A percentile compares a stretch with the other conserved stretches of the same genome.
Conservation (phyloP, 371 early-diverging fungal genomes). For the Blakeslea trispora region DNA sequence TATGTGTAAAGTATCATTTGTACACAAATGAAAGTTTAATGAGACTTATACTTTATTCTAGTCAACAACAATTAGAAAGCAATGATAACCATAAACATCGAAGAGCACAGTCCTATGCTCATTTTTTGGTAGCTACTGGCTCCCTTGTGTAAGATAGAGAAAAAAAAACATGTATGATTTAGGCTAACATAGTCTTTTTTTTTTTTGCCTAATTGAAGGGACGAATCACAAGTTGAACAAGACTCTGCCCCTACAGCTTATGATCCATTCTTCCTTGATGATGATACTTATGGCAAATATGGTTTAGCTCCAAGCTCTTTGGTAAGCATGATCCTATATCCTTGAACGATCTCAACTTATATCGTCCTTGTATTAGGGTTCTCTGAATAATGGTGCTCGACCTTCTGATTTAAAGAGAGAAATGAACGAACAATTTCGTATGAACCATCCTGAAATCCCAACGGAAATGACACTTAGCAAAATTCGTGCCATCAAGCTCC, state of each 20-base stretch:
- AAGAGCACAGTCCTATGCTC: conserved; percentile 47
- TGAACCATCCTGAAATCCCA: conserved; percentile 71
- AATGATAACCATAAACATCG: conserved; percentile 39
- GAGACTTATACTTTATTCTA: conserved; percentile 4
- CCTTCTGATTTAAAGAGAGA: conserved; percentile 65
- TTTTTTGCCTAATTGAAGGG: not conserved
- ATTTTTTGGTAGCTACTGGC: conserved; percentile 40
- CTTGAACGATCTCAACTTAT: not conserved
- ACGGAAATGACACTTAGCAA: conserved; percentile 75
- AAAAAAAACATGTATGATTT: too few relatives aligned
- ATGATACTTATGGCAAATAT: conserved; percentile 50
- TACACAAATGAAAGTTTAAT: not conserved
- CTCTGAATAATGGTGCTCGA: conserved; percentile 17
- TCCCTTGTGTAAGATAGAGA: conserved; percentile 37
- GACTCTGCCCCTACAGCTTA: conserved; percentile 40
- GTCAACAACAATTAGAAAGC: conserved; percentile 47
- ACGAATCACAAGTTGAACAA: conserved; percentile 5
- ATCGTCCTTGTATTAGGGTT: conserved; percentile 1
- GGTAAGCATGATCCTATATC: too few relatives aligned
- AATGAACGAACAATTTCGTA: conserved; percentile 79
- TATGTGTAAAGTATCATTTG: conserved; percentile 42
- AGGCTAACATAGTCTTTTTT: too few relatives aligned
- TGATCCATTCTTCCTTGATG: conserved; percentile 63
- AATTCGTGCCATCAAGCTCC: conserved; percentile 73
- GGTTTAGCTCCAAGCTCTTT: conserved; percentile 35